These are phyloP conservation scores for Mediolabrus comicus DNA, from an alignment of 108 stramenopile genomes.

Conservation along the genomic window DNA sequence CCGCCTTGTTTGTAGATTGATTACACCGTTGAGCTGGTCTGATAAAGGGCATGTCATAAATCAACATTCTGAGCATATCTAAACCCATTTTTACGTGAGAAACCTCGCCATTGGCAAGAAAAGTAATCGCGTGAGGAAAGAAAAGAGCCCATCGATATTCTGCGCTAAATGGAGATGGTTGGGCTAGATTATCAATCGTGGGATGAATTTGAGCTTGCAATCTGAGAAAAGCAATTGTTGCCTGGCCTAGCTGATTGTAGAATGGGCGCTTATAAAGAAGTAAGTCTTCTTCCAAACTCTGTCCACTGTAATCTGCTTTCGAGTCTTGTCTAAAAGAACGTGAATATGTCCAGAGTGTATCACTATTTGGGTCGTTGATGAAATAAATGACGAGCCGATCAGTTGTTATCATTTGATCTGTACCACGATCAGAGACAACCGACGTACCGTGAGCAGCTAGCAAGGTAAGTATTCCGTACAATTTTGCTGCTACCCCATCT, in stretches of 20 bases:
- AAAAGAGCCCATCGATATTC: constrained; percentile 23
- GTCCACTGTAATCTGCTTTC: neutral
- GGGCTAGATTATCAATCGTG: neutral
- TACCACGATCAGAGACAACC: no score
- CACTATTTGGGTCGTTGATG: neutral
- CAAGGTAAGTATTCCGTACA: constrained; percentile 12
- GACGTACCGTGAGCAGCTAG: no score
- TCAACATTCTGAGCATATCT: constrained; percentile 25
- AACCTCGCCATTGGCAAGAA: neutral
- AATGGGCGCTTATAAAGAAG: neutral
- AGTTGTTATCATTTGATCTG: no score
- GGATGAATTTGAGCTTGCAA: constrained; percentile 2
- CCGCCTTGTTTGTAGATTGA: neutral
- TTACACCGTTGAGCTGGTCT: neutral
- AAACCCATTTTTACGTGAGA: constrained; percentile 18
- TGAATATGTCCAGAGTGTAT: neutral
- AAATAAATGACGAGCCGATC: neutral
- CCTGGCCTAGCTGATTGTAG: constrained; percentile 26
- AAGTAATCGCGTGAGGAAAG: constrained; percentile 15
- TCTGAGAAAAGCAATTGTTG: constrained; percentile 11
- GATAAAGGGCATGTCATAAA: neutral
- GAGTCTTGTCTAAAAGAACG: neutral
- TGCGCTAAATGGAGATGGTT: constrained; percentile 13
- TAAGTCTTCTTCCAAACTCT: constrained; percentile 23
- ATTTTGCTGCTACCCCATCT: neutral